Evolutionary conservation across 2,329 filamentous ascomycete genomes (phyloP), one percentile per base, ranked within the genome.

Genomic region (Alternaria tenuissima): DNA sequence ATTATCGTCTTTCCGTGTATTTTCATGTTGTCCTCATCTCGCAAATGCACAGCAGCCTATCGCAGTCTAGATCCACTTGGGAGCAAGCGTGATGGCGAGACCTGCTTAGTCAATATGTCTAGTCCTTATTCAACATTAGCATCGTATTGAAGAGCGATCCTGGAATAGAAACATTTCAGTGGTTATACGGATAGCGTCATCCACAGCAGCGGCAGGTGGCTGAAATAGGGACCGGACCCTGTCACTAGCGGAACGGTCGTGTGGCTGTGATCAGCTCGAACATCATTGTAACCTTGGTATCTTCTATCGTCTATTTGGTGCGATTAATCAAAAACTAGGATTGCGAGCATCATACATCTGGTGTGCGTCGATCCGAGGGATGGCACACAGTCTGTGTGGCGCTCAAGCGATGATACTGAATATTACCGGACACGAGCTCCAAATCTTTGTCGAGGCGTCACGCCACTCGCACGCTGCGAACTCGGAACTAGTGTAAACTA

Each of bases 161-260:
- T 47, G 28, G 28, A 48, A 34, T 48, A 48, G 28, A 48, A 34
- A 48, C 20, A 12, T 8, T 30, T 26, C 41, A 12, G 38, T 48
- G 20, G 18, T 48, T 48, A 34, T 5, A 48, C n/a, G 44, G 12
- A 48, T 48, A 48, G 44, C 44, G 44, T 48, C 18, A 48, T 48
- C 44, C 20, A 22, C 20, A 22, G 20, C 20, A 22, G 20, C 12
- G 30, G 28, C 28, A 20, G 12, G 44, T 48, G 44, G 44, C 44
- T 48, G 44, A 32, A 22, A 32, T 16, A 34, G 18, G n/a, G n/a
- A 28, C 44, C 4, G 44, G 44, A 32, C 28, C 44, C 12, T 34
- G 44, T 16, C 3, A 34, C n/a, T 48, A 22, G 30, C 44, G 28
- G 8, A 48, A 48, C 44, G 44, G 44, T 48, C 44, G 44, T 4